Base-by-base conservation (phyloP, 2,329 filamentous ascomycete species). In the Beauveria pseudobassiana region DNA sequence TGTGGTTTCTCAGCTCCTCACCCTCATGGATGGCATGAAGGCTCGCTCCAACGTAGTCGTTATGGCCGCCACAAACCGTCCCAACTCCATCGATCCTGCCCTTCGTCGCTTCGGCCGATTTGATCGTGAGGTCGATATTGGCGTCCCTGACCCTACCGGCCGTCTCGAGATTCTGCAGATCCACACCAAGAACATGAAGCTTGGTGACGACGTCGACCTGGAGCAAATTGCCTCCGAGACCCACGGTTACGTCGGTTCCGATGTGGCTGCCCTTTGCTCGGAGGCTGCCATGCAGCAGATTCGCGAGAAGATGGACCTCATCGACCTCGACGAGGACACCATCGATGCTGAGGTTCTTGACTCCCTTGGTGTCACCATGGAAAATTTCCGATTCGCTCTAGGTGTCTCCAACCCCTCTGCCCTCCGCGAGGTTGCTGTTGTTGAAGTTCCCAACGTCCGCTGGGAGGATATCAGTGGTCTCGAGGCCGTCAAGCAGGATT, bases 181-280 rank as follows among this genome's bases (percentile, higher is more conserved):
- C 69, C 95, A 99, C 85, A 99, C 95, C 77, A 99, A 99, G 89
- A 99, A 99, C 86, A 99, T 99, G 95, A 99, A 99, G 84, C 86
- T 99, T 64, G 92, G 79, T 63, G 95, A 98, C 63, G 95, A 98
- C 70, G 95, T 99, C 64, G 95, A 99, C 72, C 86, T 99, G 50
- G 93, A 97, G 82, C 88, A 92, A 72, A 97, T 99, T 72, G 95
- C 95, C 60, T 87, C 95, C 34, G 95, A 99, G 82, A 99, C 95
- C 52, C 95, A 99, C 81, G 95, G 95, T 80, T 99, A 98, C 71
- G 95, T 99, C 67, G 95, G 95, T 82, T 98, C 95, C 38, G 95
- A 99, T 88, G 83, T 99, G 76, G 95, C 95, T 63, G 96, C 95
- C 34, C 91, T 99, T 64, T 99, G 95, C 81, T 99, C 95, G 7